These are phyloP conservation scores for Candida rishiriensis DNA, from an alignment of 805 yeast species.

Conservation along the genomic window DNA sequence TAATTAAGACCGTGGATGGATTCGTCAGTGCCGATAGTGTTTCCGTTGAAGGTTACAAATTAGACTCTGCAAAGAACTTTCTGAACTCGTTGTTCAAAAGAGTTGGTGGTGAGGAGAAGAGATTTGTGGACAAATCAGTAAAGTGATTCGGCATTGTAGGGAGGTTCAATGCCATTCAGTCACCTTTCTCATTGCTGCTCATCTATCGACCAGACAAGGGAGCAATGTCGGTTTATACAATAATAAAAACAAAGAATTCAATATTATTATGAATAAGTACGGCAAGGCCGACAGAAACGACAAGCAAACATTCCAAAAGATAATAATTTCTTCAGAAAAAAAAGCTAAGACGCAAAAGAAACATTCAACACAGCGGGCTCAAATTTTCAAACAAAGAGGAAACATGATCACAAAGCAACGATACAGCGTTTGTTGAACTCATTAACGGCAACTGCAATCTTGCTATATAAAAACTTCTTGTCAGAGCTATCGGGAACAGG, in stretches of 20 bases:
- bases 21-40: slow-evolving; percentile 32
- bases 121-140: too few relatives aligned
- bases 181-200: too few relatives aligned
- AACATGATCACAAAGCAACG: slow-evolving; percentile 19
- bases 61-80: slow-evolving; percentile 45
- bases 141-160: too few relatives aligned
- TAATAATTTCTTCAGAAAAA: too few relatives aligned
- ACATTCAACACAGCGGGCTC: background rate
- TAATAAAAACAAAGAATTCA: too few relatives aligned
- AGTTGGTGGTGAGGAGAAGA: slow-evolving; percentile 2
- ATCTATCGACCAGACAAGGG: too few relatives aligned
- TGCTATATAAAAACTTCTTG: slow-evolving; percentile 61
- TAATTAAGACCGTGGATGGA: slow-evolving; percentile 43
- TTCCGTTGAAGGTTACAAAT: slow-evolving; percentile 52
- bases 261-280: too few relatives aligned
- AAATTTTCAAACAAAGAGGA: too few relatives aligned
- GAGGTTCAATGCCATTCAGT: too few relatives aligned
- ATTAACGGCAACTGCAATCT: slow-evolving; percentile 75
- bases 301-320: too few relatives aligned
- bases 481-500: slow-evolving; percentile 70
- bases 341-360: background rate
- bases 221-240: too few relatives aligned
- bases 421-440: slow-evolving; percentile 59
- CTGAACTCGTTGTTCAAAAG: slow-evolving; percentile 40
- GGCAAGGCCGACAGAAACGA: too few relatives aligned